Evolutionary conservation across 2,329 filamentous ascomycete genomes (phyloP).

Genomic region (Calonectria pauciramosa): DNA sequence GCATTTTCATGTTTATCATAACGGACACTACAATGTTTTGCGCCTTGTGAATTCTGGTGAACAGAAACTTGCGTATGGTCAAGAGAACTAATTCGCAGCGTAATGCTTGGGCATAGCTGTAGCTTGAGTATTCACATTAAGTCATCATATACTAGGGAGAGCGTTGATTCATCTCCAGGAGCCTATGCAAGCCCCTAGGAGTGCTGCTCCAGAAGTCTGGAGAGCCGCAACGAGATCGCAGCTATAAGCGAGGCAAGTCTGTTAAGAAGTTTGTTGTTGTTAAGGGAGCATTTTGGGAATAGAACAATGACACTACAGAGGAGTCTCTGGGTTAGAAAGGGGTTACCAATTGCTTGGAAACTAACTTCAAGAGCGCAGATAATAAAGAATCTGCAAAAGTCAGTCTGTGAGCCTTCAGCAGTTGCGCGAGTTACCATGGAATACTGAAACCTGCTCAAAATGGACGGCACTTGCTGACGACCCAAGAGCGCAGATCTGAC

Average conservation of each 20-base stretch:
- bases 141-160: background rate
- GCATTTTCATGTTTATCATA: background rate
- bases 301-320: background rate
- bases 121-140: background rate
- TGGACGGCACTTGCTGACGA: background rate
- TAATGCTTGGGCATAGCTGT: background rate
- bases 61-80: background rate
- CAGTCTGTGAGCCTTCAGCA: background rate
- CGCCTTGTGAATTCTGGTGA: background rate
- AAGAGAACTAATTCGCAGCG: background rate
- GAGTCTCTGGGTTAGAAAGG: background rate
- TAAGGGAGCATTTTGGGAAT: background rate
- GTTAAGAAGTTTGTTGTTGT: background rate
- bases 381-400: background rate
- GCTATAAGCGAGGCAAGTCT: background rate
- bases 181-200: background rate
- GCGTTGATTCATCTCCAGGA: background rate
- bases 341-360: background rate
- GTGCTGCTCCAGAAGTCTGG: background rate
- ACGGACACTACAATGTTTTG: background rate
- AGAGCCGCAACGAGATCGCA: background rate
- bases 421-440: background rate
- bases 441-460: background rate
- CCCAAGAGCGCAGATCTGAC: background rate
- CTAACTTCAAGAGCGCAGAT: background rate